These are phyloP conservation scores for Aristolochia californica DNA, from an alignment of 164 flowering plant genomes.

Conservation along the genomic window DNA sequence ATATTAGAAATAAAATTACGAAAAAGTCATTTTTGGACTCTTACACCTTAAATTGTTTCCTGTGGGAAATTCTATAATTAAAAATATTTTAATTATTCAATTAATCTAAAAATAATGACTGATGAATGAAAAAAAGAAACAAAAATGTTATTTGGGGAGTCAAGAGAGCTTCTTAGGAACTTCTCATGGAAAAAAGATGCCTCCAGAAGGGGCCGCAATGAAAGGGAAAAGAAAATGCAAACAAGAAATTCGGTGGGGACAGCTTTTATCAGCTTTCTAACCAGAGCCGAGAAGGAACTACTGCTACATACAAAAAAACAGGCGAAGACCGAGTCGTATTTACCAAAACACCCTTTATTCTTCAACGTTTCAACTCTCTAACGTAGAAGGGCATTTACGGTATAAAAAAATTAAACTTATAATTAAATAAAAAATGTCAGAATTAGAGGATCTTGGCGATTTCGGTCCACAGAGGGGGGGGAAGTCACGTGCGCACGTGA, in stretches of 20 bases:
- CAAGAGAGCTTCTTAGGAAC: not conserved
- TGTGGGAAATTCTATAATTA: too few species aligned
- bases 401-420: too few species aligned
- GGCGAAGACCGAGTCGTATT: not conserved
- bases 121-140: too few species aligned
- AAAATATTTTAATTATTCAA: too few species aligned
- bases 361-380: too few species aligned
- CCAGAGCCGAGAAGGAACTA: not conserved
- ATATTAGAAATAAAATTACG: too few species aligned
- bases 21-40: too few species aligned
- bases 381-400: too few species aligned
- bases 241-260: constrained; percentile 1
- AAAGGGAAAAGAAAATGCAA: not conserved
- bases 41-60: too few species aligned
- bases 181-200: not conserved
- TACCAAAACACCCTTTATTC: not conserved
- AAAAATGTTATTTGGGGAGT: too few species aligned
- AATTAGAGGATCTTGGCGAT: not conserved
- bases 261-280: not conserved
- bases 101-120: too few species aligned
- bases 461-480: not conserved
- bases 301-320: not conserved
- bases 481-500: constrained; percentile 7
- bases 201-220: too few species aligned
- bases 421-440: not conserved